Percentiles rank a stretch among this genome's conserved stretches.
Evolutionary conservation across 176 grass and related monocot genomes (phyloP).

Genomic region (Pontederia paniculata): DNA sequence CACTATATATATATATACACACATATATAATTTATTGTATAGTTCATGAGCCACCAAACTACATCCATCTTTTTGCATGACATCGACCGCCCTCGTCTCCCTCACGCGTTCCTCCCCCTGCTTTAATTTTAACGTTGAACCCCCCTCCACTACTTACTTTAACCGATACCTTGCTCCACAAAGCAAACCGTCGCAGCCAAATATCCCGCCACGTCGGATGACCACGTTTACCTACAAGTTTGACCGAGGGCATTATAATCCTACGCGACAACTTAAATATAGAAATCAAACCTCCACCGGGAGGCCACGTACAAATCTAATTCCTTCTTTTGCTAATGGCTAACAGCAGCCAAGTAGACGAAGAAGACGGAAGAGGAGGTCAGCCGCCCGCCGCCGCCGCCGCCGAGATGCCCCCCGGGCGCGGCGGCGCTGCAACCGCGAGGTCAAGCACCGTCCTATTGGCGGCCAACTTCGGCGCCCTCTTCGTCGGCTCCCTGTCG

Average conservation of each 20-base stretch:
- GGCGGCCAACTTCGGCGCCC: constrained; percentile 41
- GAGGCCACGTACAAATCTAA: too few species aligned
- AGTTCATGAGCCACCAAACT: too few species aligned
- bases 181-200: too few species aligned
- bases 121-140: neutral
- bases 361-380: neutral
- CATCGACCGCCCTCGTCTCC: neutral
- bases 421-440: neutral
- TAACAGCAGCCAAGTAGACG: neutral
- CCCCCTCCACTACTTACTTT: neutral
- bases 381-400: neutral
- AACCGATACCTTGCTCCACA: neutral
- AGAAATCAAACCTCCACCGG: too few species aligned
- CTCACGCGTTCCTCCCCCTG: neutral
- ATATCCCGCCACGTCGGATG: too few species aligned
- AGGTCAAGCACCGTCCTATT: constrained; percentile 27
- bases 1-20: too few species aligned
- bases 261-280: too few species aligned
- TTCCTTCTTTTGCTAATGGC: neutral
- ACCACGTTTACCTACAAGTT: too few species aligned
- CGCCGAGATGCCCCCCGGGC: neutral
- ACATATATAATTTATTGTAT: too few species aligned
- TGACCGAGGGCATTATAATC: too few species aligned
- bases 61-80: too few species aligned
- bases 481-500: constrained; percentile 64